Evolutionary conservation across 441 rosid genomes (phyloP).

Genomic region (Adansonia gregorii): DNA sequence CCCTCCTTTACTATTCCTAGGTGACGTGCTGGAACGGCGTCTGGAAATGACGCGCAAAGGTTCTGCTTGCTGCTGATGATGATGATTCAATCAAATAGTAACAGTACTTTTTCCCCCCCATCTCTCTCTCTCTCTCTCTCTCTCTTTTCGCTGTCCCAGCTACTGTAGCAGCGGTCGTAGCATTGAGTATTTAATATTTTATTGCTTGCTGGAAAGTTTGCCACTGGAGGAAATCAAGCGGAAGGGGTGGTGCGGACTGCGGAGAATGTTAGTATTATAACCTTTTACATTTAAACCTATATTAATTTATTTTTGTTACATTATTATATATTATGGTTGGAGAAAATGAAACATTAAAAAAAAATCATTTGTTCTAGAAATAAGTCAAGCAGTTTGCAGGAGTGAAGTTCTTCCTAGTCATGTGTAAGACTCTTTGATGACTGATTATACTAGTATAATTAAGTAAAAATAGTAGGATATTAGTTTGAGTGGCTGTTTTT

Average conservation of each 20-base stretch:
- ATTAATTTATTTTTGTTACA: neutral
- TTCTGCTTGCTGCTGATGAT: neutral
- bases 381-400: neutral
- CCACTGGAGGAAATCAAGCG: neutral
- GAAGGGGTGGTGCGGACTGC: too few relatives aligned
- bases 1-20: slow-evolving; percentile 46
- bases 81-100: neutral
- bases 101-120: too few relatives aligned
- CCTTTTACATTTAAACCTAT: neutral
- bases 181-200: neutral
- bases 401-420: slow-evolving; percentile 1
- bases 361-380: neutral
- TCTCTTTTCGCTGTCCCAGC: too few relatives aligned
- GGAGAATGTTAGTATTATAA: neutral
- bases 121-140: too few relatives aligned
- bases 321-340: neutral
- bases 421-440: slow-evolving; percentile 22
- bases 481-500: neutral
- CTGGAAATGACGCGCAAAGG: slow-evolving; percentile 24
- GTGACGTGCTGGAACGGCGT: slow-evolving; percentile 44
- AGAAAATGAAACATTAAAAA: too few relatives aligned
- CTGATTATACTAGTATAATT: neutral
- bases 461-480: neutral
- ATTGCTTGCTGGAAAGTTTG: slow-evolving; percentile 2
- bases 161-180: neutral